Evolutionary conservation across 1,284 basidiomycete species (phyloP), one percentile per base, ranked within the genome.

Genomic region (Tremellales sp.): DNA sequence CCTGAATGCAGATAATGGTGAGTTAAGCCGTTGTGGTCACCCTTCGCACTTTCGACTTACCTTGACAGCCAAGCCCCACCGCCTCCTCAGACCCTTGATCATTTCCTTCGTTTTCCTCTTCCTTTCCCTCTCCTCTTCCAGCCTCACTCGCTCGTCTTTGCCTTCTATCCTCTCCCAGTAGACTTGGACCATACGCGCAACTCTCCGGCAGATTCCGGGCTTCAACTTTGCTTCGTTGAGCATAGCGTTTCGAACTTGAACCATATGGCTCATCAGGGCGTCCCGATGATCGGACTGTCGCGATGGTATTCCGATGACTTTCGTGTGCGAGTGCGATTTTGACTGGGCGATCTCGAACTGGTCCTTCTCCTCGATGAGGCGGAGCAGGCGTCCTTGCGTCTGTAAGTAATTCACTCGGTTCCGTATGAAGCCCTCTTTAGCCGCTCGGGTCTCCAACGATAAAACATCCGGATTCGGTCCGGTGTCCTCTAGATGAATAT

Each of bases 21-120:
- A n/a, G n/a, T n/a, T n/a, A n/a, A n/a, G n/a, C n/a, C n/a, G n/a
- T n/a, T n/a, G n/a, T n/a, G n/a, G n/a, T n/a, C n/a, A 26, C 22
- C 19, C 9, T 10, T 16, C 24, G 33, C 41, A 34, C 34, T 4
- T 34, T 27, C 33, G 5, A 79, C 87, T 68, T 65, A 90, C 89
- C 60, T 85, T 85, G 40, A 92, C 82, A 2, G 88, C 93, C 57
- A 90, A 82, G 64, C 85, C 87, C 93, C 93, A 97, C 59, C 91
- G 55, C 40, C 64, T 66, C 36, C 64, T 60, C 16, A 73, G 33
- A 9, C 54, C 86, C 27, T 78, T 80, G 22, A 81, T 76, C 18
- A 97, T 83, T 60, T 86, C 76, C 69, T 85, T 87, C 19, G 86
- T 87, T 40, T 89, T 60, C 2, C 75, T 77, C 47, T 81, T 79